Evolutionary conservation across 164 flowering plant genomes (phyloP), one percentile per base, ranked within the genome.

Genomic region (Vitis riparia): DNA sequence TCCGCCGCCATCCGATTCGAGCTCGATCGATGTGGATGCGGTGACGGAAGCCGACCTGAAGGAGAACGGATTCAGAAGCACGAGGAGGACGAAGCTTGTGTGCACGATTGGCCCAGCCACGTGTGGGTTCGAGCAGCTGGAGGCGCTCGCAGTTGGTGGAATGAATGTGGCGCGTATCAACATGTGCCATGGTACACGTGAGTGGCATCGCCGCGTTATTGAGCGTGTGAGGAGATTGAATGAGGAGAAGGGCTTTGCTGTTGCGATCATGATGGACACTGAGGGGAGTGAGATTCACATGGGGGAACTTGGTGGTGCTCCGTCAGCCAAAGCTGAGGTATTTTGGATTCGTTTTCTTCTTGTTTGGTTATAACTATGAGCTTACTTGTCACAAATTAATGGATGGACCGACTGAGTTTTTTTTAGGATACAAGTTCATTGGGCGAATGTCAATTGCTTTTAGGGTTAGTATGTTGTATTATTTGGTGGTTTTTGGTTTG

Each of bases 211-310:
- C 8, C 17, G 57, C 0, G 97, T 94, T 32, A 92, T 94, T 56
- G 78, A 86, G 66, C 74, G 84, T 0, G 96, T 94, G 44, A 69
- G 98, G 76, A 77, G 81, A 76, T 75, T 92, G 75, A 94, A 94
- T 64, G 94, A 86, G 37, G 98, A 88, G 83, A 92, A 94, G 64
- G 98, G 98, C 2, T 94, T 57, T 53, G 98, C 98, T 3, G 96
- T 94, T 7, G 98, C 98, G 0, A 83, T 94, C 59, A 94, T 94
- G 97, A 94, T 94, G 98, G 98, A 94, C 66, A 94, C 98, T 6
- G 98, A 94, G 71, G 98, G 98, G 53, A 92, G 97, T 63, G 97
- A 94, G 85, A 91, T 94, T 80, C 98, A 90, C 66, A 94, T 94
- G 98, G 97, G 98, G 4, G 98, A 94, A 78, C 85, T 94, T 16